These are phyloP conservation scores for Botrytis paeoniae DNA, from an alignment of 2,329 filamentous ascomycete species.

Conservation along the genomic window DNA sequence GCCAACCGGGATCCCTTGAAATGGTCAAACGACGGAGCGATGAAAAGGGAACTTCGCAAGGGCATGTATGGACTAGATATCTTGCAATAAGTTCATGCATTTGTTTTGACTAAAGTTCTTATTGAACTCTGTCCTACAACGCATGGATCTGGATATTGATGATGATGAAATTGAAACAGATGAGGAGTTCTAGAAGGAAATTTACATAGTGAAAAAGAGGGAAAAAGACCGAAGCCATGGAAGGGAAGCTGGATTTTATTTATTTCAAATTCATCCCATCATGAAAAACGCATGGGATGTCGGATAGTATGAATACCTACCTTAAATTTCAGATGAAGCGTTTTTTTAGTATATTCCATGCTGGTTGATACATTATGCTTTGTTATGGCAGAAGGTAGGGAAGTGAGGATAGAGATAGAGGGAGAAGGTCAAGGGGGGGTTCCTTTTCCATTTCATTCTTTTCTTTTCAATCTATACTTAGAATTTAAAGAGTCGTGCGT, in stretches of 20 bases:
- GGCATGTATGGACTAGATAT: slow-evolving; percentile 8
- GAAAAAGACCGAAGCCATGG: background rate
- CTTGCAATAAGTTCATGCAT: slow-evolving; percentile 10
- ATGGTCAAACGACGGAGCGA: slow-evolving; percentile 18
- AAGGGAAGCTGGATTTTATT: background rate
- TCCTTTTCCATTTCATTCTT: background rate
- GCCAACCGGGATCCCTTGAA: slow-evolving; percentile 18
- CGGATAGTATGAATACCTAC: background rate
- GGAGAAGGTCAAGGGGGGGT: background rate
- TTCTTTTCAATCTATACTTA: background rate
- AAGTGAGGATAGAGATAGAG: background rate
- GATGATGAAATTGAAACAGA: slow-evolving; percentile 2
- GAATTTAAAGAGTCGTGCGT: background rate
- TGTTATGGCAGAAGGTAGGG: background rate
- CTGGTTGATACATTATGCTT: background rate
- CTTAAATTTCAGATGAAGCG: background rate
- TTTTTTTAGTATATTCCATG: background rate
- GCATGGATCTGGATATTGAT: slow-evolving; percentile 11
- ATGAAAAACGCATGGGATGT: background rate
- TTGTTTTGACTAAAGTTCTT: slow-evolving; percentile 10
- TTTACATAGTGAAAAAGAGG: background rate
- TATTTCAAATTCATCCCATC: background rate
- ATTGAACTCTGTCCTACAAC: background rate
- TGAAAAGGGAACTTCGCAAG: slow-evolving; percentile 3
- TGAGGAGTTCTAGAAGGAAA: background rate